A percentile compares a stretch with the other conserved stretches of the same genome.
Conservation (phyloP, 1,139 yeast species). For the Candida dubliniensis region DNA sequence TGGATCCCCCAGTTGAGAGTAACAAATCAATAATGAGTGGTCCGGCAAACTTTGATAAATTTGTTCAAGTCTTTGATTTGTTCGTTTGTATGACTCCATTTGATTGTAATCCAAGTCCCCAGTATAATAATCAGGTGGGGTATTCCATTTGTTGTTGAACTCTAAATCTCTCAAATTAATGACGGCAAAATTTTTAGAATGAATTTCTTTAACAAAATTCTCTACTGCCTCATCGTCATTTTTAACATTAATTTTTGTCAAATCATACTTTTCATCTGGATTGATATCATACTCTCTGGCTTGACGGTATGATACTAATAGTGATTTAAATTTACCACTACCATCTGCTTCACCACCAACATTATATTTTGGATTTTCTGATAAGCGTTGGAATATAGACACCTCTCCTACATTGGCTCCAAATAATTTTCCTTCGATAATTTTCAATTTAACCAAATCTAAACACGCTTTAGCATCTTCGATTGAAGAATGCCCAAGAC, state of each 20-base stretch:
- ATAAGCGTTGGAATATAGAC: slow-evolving; percentile 29
- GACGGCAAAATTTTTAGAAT: slow-evolving; percentile 46
- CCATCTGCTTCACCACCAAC: slow-evolving; percentile 6
- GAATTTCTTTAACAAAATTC: slow-evolving; percentile 32
- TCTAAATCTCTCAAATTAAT: slow-evolving; percentile 63
- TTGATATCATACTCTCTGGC: slow-evolving; percentile 4
- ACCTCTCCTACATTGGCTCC: slow-evolving; percentile 53
- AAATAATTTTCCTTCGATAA: slow-evolving; percentile 61
- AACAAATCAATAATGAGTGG: slow-evolving; percentile 59
- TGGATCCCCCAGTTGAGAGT: slow-evolving; percentile 66
- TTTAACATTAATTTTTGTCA: slow-evolving; percentile 37
- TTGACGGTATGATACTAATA: slow-evolving; percentile 38
- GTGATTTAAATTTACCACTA: slow-evolving; percentile 29
- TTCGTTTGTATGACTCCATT: slow-evolving; percentile 22
- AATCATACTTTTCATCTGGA: slow-evolving; percentile 25
- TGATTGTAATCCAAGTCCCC: slow-evolving; percentile 20
- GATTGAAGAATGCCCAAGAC: slow-evolving; percentile 77
- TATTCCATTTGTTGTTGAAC: slow-evolving; percentile 31
- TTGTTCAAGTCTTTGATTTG: slow-evolving; percentile 46
- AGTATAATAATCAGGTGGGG: slow-evolving; percentile 18
- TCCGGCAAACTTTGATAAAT: slow-evolving; percentile 57
- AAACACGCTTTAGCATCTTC: slow-evolving; percentile 85
- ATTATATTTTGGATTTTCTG: slow-evolving; percentile 10
- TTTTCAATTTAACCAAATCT: slow-evolving; percentile 69
- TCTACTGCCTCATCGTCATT: slow-evolving; percentile 62